Evolutionary conservation across 495 filamentous ascomycete genomes (phyloP).

Genomic region (Aspergillus incahuasiensis): DNA sequence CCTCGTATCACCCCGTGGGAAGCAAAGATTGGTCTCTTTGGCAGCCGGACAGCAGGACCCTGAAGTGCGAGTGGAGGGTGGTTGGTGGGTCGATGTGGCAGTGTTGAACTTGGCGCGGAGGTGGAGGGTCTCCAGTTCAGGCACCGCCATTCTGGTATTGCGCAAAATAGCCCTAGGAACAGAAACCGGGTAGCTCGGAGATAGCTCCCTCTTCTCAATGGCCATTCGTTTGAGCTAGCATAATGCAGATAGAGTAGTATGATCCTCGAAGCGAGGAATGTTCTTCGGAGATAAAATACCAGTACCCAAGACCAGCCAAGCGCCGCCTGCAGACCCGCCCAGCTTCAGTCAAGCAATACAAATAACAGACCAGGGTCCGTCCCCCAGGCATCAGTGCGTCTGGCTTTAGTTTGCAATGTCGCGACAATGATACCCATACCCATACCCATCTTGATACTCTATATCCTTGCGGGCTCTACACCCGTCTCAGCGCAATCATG

Average conservation of each 20-base stretch:
- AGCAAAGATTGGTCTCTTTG: neutral
- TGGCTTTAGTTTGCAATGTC: too few relatives aligned
- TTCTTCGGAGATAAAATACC: too few relatives aligned
- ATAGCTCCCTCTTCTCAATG: too few relatives aligned
- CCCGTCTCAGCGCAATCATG: slow-evolving; percentile 8
- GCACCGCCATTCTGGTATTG: neutral
- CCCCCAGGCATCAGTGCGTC: neutral
- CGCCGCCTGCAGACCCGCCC: neutral
- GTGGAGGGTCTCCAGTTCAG: neutral
- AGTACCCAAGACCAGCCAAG: slow-evolving; percentile 2
- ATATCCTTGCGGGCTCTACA: neutral
- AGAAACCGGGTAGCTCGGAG: too few relatives aligned
- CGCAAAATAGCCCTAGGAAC: neutral
- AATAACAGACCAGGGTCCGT: neutral
- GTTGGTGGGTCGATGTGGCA: neutral
- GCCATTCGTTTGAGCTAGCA: neutral
- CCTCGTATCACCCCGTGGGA: neutral
- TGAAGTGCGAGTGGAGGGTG: neutral
- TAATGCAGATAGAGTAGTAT: neutral
- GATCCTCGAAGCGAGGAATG: too few relatives aligned
- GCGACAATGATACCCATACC: slow-evolving; percentile 4
- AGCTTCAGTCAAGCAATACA: neutral
- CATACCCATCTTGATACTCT: neutral
- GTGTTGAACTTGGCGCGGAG: neutral
- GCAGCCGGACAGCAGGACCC: neutral